These are phyloP conservation scores for Amaranthus cruentus DNA, from an alignment of 148 eudicot genomes.

Conservation along the genomic window DNA sequence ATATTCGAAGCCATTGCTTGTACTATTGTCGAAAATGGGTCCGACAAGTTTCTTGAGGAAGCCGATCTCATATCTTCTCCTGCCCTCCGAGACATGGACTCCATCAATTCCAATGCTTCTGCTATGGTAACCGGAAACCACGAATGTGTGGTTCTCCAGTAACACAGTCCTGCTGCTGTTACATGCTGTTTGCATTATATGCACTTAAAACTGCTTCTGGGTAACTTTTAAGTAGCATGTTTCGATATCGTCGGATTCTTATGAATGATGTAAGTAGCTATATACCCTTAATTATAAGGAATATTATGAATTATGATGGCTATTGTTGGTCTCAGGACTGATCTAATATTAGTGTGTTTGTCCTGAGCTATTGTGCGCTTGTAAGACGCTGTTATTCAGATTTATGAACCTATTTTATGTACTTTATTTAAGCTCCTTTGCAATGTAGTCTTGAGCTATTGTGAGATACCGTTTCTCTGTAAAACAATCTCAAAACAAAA, in stretches of 20 bases:
- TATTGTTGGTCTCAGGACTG: slow-evolving; percentile 10
- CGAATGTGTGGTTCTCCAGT: slow-evolving; percentile 59
- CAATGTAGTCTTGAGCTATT: too few species aligned
- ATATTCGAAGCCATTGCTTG: slow-evolving; percentile 55
- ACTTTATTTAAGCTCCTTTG: too few species aligned
- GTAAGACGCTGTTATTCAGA: slow-evolving; percentile 20
- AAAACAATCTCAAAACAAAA: too few species aligned
- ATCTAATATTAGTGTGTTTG: slow-evolving; percentile 14
- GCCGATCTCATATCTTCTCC: slow-evolving; percentile 30
- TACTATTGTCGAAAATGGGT: slow-evolving; percentile 19
- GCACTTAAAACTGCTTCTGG: background rate
- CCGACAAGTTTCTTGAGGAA: slow-evolving; percentile 24
- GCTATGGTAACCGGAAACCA: slow-evolving; percentile 54
- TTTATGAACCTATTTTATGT: background rate
- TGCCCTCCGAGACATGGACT: slow-evolving; percentile 38
- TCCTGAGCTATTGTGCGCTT: slow-evolving; percentile 6
- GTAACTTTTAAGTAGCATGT: background rate
- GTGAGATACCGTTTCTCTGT: too few species aligned
- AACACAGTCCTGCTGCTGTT: background rate
- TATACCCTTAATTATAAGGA: background rate
- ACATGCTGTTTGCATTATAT: slow-evolving; percentile 3
- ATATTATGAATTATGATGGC: background rate
- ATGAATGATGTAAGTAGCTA: slow-evolving; percentile 4
- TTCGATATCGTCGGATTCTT: background rate
- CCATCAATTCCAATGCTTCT: slow-evolving; percentile 44